Evolutionary conservation across 257 asterid species (phyloP), one percentile per base, ranked within the genome.

Genomic region (Verbascum thapsus): DNA sequence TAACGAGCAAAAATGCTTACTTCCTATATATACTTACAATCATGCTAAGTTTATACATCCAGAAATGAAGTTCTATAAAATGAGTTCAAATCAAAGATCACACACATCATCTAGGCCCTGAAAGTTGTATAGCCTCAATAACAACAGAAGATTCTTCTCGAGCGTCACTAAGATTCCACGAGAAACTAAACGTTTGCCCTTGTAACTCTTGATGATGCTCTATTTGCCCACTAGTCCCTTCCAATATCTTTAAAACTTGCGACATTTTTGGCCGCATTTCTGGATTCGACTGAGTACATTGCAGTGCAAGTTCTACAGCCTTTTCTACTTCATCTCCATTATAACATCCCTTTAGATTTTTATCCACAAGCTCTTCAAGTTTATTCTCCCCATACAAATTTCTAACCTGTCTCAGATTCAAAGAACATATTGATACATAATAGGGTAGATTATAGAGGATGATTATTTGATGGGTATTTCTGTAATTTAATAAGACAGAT

Each of bases 41-140:
- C 41, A 8, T 26, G 16, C 44, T n/a, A 40, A 17, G 1, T 23
- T n/a, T 18, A 32, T 12, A 58, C 1, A 10, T 7, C 42, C 59
- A 35, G 55, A 18, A 8, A 47, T 34, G 11, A 49, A 49, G 11
- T 30, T 7, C 6, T 13, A 45, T 5, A 39, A 23, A 13, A 64
- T 10, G 18, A 32, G 67, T 60, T 34, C 39, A 10, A 15, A 55
- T 42, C 43, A 11, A 23, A 23, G 26, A 52, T 52, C 30, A 11
- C 38, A 17, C 0, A 7, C 52, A 49, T 66, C 61, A 88, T 30
- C 98, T 74, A 13, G 98, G 98, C 54, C 98, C 96, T 10, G 98
- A 91, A 53, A 91, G 98, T 71, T 91, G 95, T 15, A 91, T 84
- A 42, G 98, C 95, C 66, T 91, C 96, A 23, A 88, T 74, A 11